Conservation (phyloP, 441 rosid genomes). For the Populus hybrid region DNA sequence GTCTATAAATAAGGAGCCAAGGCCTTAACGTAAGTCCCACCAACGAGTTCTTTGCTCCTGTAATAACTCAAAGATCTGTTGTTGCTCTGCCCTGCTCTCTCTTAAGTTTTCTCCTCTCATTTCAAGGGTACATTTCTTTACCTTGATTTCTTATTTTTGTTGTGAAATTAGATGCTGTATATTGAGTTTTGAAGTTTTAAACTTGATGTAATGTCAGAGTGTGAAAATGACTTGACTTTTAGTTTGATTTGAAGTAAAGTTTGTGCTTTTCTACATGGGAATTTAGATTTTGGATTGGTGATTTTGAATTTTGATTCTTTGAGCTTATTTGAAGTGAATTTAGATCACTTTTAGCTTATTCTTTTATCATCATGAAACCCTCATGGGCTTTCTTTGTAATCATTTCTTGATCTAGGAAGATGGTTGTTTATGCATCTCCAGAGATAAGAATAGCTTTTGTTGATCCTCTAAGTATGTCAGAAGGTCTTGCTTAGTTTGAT, state of each 20-base stretch:
- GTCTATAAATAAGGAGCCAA: slow-evolving; percentile 17
- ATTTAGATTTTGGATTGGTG: neutral
- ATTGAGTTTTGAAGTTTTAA: neutral
- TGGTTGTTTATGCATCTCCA: neutral
- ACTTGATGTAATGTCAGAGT: neutral
- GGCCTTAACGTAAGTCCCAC: neutral
- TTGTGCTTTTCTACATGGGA: neutral
- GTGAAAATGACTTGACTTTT: neutral
- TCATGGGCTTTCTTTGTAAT: too few species aligned
- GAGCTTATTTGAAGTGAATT: neutral
- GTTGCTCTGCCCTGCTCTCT: neutral
- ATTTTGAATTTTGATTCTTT: neutral
- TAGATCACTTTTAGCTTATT: too few species aligned
- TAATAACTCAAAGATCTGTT: neutral
- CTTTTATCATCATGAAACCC: neutral
- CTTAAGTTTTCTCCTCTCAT: neutral
- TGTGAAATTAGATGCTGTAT: neutral
- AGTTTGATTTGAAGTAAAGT: neutral
- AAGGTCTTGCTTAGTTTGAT: neutral
- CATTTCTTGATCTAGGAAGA: neutral
- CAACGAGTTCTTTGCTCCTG: neutral
- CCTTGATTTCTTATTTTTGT: neutral
- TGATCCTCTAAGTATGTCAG: neutral
- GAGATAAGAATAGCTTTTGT: neutral
- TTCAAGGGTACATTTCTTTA: neutral